A percentile compares a stretch with the other conserved stretches of the same genome.
These are phyloP conservation scores for Fusarium devonianum DNA, from an alignment of 2,329 filamentous ascomycete species.

Conservation along the genomic window DNA sequence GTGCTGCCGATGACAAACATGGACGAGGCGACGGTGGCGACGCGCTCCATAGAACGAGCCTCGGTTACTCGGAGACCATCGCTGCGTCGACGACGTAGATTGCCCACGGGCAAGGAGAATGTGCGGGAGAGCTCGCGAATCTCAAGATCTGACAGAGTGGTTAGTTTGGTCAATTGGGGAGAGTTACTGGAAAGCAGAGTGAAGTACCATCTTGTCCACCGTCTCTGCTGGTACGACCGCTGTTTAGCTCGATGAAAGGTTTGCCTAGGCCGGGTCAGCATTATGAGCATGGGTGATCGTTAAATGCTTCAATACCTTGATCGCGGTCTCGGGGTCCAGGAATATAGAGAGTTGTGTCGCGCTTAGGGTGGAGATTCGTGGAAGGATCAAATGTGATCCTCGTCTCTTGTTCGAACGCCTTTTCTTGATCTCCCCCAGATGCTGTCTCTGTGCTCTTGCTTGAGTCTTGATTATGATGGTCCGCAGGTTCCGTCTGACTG, in stretches of 20 bases:
- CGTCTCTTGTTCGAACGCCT: conserved; percentile 5
- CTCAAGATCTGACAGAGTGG: conserved; percentile 23
- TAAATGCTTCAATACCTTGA: too few relatives aligned
- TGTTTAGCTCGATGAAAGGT: conserved; percentile 40
- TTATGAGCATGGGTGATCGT: too few relatives aligned
- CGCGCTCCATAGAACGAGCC: conserved; percentile 48
- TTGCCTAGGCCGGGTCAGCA: conserved; percentile 31
- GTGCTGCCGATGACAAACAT: conserved; percentile 49
- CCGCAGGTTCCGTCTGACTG: conserved; percentile 22
- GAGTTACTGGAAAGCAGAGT: not conserved
- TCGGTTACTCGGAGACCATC: conserved; percentile 39
- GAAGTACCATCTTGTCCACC: conserved; percentile 24
- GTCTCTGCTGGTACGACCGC: conserved; percentile 31
- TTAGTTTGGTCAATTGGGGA: not conserved
- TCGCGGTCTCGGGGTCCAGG: conserved; percentile 46
- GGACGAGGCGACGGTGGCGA: conserved; percentile 46
- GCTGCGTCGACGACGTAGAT: conserved; percentile 37
- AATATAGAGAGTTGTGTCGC: conserved; percentile 41
- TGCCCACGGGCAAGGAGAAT: conserved; percentile 10
- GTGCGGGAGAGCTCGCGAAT: conserved; percentile 28
- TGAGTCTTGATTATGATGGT: not conserved
- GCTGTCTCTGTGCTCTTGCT: not conserved
- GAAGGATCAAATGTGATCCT: conserved; percentile 44
- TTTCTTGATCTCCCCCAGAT: conserved; percentile 4
- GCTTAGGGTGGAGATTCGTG: conserved; percentile 37